Conservation (phyloP, 2,329 filamentous ascomycete genomes). For the Fusarium buxicola region DNA sequence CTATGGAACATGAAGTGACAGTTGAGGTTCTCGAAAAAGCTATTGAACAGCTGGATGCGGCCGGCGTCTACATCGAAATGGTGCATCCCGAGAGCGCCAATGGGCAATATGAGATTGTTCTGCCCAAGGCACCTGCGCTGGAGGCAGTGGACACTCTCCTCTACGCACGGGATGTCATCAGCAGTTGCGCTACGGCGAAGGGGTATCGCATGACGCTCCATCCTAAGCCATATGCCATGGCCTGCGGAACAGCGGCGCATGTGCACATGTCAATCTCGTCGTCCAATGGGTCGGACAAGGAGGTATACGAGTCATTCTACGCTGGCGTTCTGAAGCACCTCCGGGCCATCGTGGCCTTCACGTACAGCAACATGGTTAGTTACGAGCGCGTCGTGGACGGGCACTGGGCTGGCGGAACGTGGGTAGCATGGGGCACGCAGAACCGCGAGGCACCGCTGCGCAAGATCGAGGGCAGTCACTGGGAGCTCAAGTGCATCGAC, state of each 20-base stretch:
- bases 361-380: constrained; percentile 72
- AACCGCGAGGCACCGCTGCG: constrained; percentile 82
- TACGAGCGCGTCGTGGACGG: constrained; percentile 77
- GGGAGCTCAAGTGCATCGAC: constrained; percentile 84
- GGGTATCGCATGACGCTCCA: constrained; percentile 77
- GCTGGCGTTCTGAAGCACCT: constrained; percentile 77
- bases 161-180: constrained; percentile 76
- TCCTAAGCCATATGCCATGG: constrained; percentile 72
- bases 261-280: constrained; percentile 75
- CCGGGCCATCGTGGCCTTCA: constrained; percentile 74
- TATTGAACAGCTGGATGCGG: constrained; percentile 66
- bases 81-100: constrained; percentile 79
- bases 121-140: constrained; percentile 72
- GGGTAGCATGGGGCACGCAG: constrained; percentile 84
- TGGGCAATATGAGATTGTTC: constrained; percentile 82
- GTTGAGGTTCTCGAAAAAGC: constrained; percentile 74
- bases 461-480: constrained; percentile 73
- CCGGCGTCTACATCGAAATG: constrained; percentile 76
- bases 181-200: constrained; percentile 70
- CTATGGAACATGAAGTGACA: constrained; percentile 68
- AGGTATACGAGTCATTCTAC: constrained; percentile 74
- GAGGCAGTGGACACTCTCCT: constrained; percentile 78
- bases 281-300: constrained; percentile 50
- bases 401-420: constrained; percentile 82
- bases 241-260: constrained; percentile 74